phyloP scores from a whole-genome alignment of 768 basidiomycete genomes.

The Boletus reticulatus region DNA sequence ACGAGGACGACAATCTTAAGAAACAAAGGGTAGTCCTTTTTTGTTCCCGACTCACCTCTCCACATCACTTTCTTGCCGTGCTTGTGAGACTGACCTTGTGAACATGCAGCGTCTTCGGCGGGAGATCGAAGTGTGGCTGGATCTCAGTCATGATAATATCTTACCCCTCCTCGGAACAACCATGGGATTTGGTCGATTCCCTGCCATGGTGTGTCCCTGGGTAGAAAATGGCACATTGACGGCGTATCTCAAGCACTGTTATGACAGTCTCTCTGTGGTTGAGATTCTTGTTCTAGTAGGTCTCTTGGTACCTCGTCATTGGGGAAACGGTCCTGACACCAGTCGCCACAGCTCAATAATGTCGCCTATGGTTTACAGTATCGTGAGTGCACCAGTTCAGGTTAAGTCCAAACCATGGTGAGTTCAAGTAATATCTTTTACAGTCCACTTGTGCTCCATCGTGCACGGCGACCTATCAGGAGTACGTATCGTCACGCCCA shows the following conservation, averaged over 20 bases:
- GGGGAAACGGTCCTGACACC: not conserved
- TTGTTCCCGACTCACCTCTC: not conserved
- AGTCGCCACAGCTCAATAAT: constrained; percentile 7
- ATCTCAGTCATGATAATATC: too few species aligned
- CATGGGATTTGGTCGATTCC: too few species aligned
- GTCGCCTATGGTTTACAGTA: constrained; percentile 12
- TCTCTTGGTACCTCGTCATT: too few species aligned
- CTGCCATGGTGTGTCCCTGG: too few species aligned
- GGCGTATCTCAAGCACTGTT: too few species aligned
- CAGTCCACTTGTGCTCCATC: constrained; percentile 10
- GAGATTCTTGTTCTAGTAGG: not conserved
- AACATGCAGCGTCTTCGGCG: not conserved
- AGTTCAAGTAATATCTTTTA: not conserved
- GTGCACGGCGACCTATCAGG: constrained; percentile 9
- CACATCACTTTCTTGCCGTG: too few species aligned
- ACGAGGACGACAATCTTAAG: too few species aligned
- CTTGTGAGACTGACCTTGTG: not conserved
- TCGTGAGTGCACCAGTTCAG: not conserved
- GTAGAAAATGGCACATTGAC: too few species aligned
- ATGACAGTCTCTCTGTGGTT: not conserved
- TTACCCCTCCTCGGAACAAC: too few species aligned
- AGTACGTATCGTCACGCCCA: not conserved
- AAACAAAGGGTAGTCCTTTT: too few species aligned
- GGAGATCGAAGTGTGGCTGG: too few species aligned
- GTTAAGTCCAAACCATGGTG: too few species aligned